Evolutionary conservation across 2,329 filamentous ascomycete genomes (phyloP).

Genomic region (Grosmannia huntii): DNA sequence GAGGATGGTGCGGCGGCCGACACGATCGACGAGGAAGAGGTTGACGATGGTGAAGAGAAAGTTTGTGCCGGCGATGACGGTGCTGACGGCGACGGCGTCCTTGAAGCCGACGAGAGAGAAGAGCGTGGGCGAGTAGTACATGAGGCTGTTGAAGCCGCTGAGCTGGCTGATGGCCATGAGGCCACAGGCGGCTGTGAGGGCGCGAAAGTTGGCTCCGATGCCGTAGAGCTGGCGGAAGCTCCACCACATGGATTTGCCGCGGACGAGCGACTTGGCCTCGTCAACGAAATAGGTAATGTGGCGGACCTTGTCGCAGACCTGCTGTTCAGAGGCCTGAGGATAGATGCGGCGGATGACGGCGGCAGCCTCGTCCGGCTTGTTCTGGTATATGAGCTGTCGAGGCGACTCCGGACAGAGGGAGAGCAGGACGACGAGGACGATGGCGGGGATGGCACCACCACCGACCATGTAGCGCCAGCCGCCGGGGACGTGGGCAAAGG

Average conservation of each 20-base stretch:
- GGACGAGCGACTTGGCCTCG: not conserved
- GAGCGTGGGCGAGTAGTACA: slow-evolving; percentile 81
- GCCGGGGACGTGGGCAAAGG: slow-evolving; percentile 43
- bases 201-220: not conserved
- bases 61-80: slow-evolving; percentile 67
- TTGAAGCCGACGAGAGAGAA: slow-evolving; percentile 65
- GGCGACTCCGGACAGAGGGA: slow-evolving; percentile 74
- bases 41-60: slow-evolving; percentile 64
- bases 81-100: slow-evolving; percentile 64
- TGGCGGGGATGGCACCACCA: slow-evolving; percentile 63
- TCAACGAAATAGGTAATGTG: not conserved
- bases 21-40: slow-evolving; percentile 60
- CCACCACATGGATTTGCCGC: not conserved
- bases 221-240: not conserved
- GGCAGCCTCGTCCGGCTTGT: slow-evolving; percentile 47
- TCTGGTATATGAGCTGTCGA: slow-evolving; percentile 66
- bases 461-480: slow-evolving; percentile 85
- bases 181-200: not conserved
- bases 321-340: slow-evolving; percentile 16
- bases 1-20: slow-evolving; percentile 67
- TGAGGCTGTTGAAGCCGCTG: slow-evolving; percentile 55
- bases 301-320: not conserved
- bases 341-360: slow-evolving; percentile 47
- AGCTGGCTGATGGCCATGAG: slow-evolving; percentile 2
- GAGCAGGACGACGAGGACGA: slow-evolving; percentile 55